These are phyloP conservation scores for Arxiozyma telluris DNA, from an alignment of 1,139 yeast genomes.

Conservation along the genomic window DNA sequence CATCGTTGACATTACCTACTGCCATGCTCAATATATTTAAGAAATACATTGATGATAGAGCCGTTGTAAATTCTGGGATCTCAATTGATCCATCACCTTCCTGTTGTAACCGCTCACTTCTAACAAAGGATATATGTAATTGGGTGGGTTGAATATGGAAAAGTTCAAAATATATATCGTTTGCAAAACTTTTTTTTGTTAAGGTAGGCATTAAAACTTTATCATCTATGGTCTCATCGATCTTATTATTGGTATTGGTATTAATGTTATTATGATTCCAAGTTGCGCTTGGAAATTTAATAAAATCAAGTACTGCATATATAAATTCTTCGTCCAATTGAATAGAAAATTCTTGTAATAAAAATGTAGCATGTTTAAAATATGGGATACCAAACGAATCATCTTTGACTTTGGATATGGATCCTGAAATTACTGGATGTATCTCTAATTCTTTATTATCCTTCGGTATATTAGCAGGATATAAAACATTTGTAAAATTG, in stretches of 20 bases:
- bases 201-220: constrained; percentile 67
- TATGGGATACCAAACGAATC: constrained; percentile 83
- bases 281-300: constrained; percentile 61
- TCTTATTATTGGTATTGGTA: neutral
- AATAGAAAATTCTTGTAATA: constrained; percentile 83
- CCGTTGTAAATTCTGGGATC: constrained; percentile 26
- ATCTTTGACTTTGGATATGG: constrained; percentile 77
- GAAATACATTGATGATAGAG: constrained; percentile 59
- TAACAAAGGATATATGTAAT: constrained; percentile 79
- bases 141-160: constrained; percentile 88
- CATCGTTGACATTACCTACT: constrained; percentile 92
- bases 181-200: constrained; percentile 44
- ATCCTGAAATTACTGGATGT: constrained; percentile 85
- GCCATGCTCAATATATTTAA: constrained; percentile 91
- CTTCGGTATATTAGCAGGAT: constrained; percentile 86
- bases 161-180: constrained; percentile 85
- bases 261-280: constrained; percentile 37
- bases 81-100: constrained; percentile 34
- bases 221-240: constrained; percentile 13
- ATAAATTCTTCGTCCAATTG: constrained; percentile 93
- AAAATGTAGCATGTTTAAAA: constrained; percentile 80
- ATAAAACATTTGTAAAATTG: constrained; percentile 78
- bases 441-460: constrained; percentile 74
- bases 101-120: constrained; percentile 73
- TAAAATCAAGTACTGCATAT: constrained; percentile 71